Evolutionary conservation across 352 stramenopile species (phyloP), one percentile per base, ranked within the genome.

Genomic region (Globisporangium mamillatum): DNA sequence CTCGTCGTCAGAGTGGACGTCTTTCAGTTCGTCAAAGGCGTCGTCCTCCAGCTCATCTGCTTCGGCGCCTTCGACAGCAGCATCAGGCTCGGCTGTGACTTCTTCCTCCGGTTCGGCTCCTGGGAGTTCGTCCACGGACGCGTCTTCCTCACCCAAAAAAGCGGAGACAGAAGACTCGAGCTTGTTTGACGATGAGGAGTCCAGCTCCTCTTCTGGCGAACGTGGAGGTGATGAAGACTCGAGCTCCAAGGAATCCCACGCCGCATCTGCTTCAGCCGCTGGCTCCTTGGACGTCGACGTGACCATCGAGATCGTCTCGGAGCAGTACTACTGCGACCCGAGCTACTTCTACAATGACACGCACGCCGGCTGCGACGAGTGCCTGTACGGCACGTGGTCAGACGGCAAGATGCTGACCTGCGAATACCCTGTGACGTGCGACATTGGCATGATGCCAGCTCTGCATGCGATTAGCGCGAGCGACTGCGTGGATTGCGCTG

Each of bases 321-420:
- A 63, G 22, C 38, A 70, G 41, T 78, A 36, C 27, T 76, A 64
- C 64, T 83, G 76, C 66, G 36, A 66, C 20, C 69, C 72, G 25
- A 79, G 76, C 72, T 77, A 74, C 63, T 83, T 76, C 67, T 83
- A 69, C 67, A 68, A 81, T 59, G 50, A 77, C 10, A 67, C 70
- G 8, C 34, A 50, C 32, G 27, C 50, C 4, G 64, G 25, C 8
- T 83, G 76, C 46, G 66, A 63, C 25, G 76, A 83, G 55, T 83
- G 76, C 59, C 54, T 71, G 54, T 83, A 79, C 64, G 76, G 76
- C 65, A 83, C 74, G 48, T 83, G 74, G 74, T 83, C 76, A 36
- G 74, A 77, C 56, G 76, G 76, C 63, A 73, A 74, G 48, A 83
- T 83, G 76, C 67, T 60, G 36, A 73, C 7, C 48, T 83, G 76